Evolutionary conservation across 345 rosid genomes (phyloP), one percentile per base, ranked within the genome.

Genomic region (Arabis hirsuta): DNA sequence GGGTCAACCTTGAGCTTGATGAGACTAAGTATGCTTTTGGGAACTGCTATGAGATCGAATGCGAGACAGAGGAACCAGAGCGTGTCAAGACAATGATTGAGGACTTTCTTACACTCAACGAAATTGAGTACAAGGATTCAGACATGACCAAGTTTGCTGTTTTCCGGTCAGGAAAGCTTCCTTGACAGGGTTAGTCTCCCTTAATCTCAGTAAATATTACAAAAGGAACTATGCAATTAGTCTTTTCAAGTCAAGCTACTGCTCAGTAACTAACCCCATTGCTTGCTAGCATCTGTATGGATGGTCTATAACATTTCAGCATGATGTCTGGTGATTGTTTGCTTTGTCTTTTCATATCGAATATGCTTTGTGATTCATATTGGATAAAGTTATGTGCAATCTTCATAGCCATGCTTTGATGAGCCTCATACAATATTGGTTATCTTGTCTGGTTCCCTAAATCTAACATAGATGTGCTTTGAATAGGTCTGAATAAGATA

Each of bases 31-130:
- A 76, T 67, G 84, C 65, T 12, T 91, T 94, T 66, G 97, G 97
- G 42, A 82, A 58, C 2, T 84, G 83, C 44, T 94, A 82, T 48
- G 97, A 91, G 82, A 68, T 94, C 14, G 97, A 91, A 67, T 94
- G 98, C 60, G 97, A 94, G 79, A 88, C 73, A 19, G 83, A 32
- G 42, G 88, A 89, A 69, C 97, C 97, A 5, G 96, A 91, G 60
- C 57, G 75, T 9, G 90, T 76, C 20, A 91, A 88, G 85, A 80
- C 31, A 19, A 58, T 82, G 81, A 86, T 94, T 14, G 93, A 84
- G 65, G 87, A 70, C 59, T 82, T 89, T 58, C 79, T 89, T 69
- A 82, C 80, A 14, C 82, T 72, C 53, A 89, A 88, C 79, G 81
- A 78, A 51, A 79, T 91, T 6, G 84, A 63, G 24, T 91, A 79